phyloP scores from a whole-genome alignment of 2,329 filamentous ascomycete species.

The Celoporthe dispersa region DNA sequence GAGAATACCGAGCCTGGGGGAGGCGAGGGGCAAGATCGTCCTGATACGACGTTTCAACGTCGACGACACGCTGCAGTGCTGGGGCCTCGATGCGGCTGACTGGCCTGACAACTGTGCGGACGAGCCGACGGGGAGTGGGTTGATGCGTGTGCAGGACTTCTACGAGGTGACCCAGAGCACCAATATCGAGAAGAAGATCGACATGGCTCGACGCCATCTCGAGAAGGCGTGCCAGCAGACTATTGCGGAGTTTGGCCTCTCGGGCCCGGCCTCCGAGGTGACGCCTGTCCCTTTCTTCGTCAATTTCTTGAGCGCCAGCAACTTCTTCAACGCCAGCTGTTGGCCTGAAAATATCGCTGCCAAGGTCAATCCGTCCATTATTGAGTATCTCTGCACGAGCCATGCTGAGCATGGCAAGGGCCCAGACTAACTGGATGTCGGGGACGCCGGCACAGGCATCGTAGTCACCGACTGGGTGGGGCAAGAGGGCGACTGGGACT shows the following conservation, averaged over 20 bases:
- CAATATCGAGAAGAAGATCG: slow-evolving; percentile 81
- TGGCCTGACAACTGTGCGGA: slow-evolving; percentile 93
- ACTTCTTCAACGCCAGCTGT: slow-evolving; percentile 90
- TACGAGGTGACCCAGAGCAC: slow-evolving; percentile 80
- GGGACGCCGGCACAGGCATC: slow-evolving; percentile 81
- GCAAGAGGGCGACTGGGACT: slow-evolving; percentile 83
- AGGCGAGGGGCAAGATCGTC: slow-evolving; percentile 81
- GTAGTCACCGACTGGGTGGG: slow-evolving; percentile 96
- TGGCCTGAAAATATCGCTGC: slow-evolving; percentile 94
- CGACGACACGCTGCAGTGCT: slow-evolving; percentile 58
- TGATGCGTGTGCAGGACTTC: slow-evolving; percentile 89
- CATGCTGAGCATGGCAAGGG: slow-evolving; percentile 60
- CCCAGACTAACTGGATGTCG: slow-evolving; percentile 54
- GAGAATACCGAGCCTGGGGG: slow-evolving; percentile 76
- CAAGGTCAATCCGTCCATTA: slow-evolving; percentile 79
- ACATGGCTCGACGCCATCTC: slow-evolving; percentile 74
- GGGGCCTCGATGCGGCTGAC: slow-evolving; percentile 62
- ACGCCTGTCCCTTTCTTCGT: slow-evolving; percentile 70
- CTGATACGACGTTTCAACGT: slow-evolving; percentile 80
- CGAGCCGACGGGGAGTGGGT: slow-evolving; percentile 69
- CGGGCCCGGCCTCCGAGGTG: slow-evolving; percentile 23
- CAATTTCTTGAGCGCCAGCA: slow-evolving; percentile 89
- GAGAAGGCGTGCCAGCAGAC: slow-evolving; percentile 66
- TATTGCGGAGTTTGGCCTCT: slow-evolving; percentile 48
- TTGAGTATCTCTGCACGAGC: slow-evolving; percentile 63